Conservation (phyloP, 305 asterid species). For the Solanum hybrid region DNA sequence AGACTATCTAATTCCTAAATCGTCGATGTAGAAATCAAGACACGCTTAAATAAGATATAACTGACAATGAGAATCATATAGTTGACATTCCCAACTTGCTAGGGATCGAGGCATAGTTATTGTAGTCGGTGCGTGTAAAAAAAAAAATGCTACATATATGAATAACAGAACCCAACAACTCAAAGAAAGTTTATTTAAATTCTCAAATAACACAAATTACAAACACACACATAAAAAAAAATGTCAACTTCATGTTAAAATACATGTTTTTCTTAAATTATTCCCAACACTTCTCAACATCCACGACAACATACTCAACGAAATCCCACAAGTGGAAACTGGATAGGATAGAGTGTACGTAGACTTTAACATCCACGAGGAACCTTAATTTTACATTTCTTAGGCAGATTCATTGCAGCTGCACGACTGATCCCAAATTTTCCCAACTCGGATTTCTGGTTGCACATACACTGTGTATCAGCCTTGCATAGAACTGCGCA, state of each 20-base stretch:
- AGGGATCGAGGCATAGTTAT: not conserved
- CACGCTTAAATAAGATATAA: not conserved
- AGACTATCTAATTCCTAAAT: not conserved
- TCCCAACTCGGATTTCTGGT: slow-evolving; percentile 23
- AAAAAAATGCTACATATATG: too few species aligned
- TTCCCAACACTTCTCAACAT: not conserved
- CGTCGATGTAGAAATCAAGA: not conserved
- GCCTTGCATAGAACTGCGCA: slow-evolving; percentile 31
- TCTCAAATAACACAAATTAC: not conserved
- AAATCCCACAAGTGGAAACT: not conserved
- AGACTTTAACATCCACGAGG: slow-evolving; percentile 17
- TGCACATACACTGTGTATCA: slow-evolving; percentile 34
- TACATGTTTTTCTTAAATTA: not conserved
- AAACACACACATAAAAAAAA: not conserved
- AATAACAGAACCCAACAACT: not conserved
- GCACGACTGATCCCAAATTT: slow-evolving; percentile 29
- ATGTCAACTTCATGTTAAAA: not conserved
- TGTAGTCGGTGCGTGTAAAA: not conserved
- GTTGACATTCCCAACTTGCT: not conserved
- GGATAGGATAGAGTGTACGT: accelerated
- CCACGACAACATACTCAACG: accelerated
- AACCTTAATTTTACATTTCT: slow-evolving; percentile 22
- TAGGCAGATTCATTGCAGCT: slow-evolving; percentile 41
- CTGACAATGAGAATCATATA: not conserved
- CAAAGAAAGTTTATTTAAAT: not conserved